Percentiles rank a stretch among this genome's conserved stretches.
phyloP scores from a whole-genome alignment of 805 yeast species.

The Candida ovalis region DNA sequence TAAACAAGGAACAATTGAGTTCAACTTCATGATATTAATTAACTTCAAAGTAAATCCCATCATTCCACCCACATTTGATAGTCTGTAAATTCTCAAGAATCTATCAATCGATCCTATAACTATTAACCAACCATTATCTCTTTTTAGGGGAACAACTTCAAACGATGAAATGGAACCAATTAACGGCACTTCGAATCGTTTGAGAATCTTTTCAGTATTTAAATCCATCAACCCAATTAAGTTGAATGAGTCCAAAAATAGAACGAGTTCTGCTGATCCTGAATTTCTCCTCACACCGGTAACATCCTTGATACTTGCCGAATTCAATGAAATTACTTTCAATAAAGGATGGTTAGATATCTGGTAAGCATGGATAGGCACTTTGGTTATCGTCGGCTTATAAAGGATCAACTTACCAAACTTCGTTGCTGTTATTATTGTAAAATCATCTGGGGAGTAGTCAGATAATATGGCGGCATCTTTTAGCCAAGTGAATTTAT shows the following conservation, averaged over 20 bases:
- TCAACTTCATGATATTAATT: slow-evolving; percentile 8
- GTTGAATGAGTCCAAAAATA: slow-evolving; percentile 27
- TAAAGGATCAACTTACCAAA: slow-evolving; percentile 25
- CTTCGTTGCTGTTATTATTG: slow-evolving; percentile 20
- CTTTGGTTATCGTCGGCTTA: slow-evolving; percentile 22
- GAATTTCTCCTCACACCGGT: not conserved
- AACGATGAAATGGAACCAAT: slow-evolving; percentile 25
- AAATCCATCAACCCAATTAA: slow-evolving; percentile 23
- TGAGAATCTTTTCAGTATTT: slow-evolving; percentile 14
- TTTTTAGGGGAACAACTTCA: slow-evolving; percentile 6
- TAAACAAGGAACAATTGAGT: slow-evolving; percentile 21
- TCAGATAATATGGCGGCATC: slow-evolving; percentile 19
- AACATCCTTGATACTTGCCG: not conserved
- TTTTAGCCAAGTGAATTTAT: slow-evolving; percentile 27
- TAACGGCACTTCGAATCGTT: slow-evolving; percentile 18
- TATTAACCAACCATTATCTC: slow-evolving; percentile 9
- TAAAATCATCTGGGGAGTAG: slow-evolving; percentile 8
- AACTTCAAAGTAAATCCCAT: slow-evolving; percentile 6
- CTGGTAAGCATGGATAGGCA: slow-evolving; percentile 19
- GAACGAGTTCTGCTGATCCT: slow-evolving; percentile 10
- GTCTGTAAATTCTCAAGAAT: slow-evolving; percentile 16
- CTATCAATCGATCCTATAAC: slow-evolving; percentile 23
- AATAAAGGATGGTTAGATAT: slow-evolving; percentile 25
- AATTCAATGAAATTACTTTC: slow-evolving; percentile 3
- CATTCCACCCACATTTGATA: slow-evolving; percentile 1